Conservation (phyloP, 2,329 filamentous ascomycete species). For the Alternaria gansuensis region DNA sequence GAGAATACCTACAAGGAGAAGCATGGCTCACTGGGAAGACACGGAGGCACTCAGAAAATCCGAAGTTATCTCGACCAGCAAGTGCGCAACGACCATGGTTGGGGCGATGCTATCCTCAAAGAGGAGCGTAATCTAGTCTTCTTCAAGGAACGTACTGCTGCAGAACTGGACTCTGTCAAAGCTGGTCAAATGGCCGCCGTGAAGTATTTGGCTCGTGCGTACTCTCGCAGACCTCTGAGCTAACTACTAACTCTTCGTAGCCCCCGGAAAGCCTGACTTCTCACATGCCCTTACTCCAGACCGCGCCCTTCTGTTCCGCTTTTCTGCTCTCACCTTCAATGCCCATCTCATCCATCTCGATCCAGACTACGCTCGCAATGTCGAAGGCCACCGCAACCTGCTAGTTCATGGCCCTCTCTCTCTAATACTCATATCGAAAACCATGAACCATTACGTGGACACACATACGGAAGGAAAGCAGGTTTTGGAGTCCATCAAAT, state of each 20-base stretch:
- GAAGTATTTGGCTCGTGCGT: constrained; percentile 53
- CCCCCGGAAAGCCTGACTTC: constrained; percentile 63
- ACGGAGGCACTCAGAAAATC: not conserved
- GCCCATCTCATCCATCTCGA: constrained; percentile 92
- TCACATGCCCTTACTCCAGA: constrained; percentile 71
- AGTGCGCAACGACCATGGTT: constrained; percentile 19
- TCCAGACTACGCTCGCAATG: constrained; percentile 69
- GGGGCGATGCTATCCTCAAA: constrained; percentile 56
- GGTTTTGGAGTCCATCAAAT: constrained; percentile 69
- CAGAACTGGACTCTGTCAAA: constrained; percentile 47
- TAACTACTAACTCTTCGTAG: constrained; percentile 46
- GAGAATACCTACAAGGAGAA: constrained; percentile 19
- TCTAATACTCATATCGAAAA: constrained; percentile 77
- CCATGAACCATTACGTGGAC: constrained; percentile 58
- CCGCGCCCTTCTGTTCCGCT: constrained; percentile 80
- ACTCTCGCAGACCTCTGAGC: not conserved
- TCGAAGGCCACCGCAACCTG: constrained; percentile 77
- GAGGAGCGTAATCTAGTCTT: constrained; percentile 72
- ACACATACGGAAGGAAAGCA: constrained; percentile 26
- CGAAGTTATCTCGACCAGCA: constrained; percentile 15
- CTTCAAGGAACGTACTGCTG: constrained; percentile 61
- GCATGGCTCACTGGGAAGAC: not conserved
- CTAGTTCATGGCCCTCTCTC: constrained; percentile 89
- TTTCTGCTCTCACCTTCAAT: constrained; percentile 86
- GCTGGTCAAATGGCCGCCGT: constrained; percentile 38